Evolutionary conservation across 768 basidiomycete genomes (phyloP), one percentile per base, ranked within the genome.

Genomic region (Terana coerulea): DNA sequence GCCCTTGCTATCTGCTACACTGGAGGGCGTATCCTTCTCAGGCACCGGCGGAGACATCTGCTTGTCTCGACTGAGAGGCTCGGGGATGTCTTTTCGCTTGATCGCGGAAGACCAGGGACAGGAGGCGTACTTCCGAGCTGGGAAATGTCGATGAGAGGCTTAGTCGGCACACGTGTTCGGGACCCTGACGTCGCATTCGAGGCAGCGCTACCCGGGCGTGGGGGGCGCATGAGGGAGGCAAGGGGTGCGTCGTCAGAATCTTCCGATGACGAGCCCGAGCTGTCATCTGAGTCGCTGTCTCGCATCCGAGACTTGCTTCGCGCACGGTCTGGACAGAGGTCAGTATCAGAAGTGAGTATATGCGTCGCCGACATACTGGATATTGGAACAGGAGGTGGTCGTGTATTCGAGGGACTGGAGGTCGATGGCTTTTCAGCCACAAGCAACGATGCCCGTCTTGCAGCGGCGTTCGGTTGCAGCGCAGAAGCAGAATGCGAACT

Each of bases 231-330:
- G 30, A 88, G 71, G 1, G 70, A 73, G 0, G 84, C 82, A 30
- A 91, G 73, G 11, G 88, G 88, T 1, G 81, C 77, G 57, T 83
- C 73, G 52, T 86, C 70, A n/a, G 74, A 73, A 47, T 79, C 81
- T 22, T 51, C 53, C 26, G 75, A 78, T 29, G 72, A 72, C n/a
- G 51, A 50, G 51, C 74, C 63, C 7, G 66, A 65, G 10, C 65
- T 63, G 17, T 67, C 63, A 19, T 54, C 48, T 5, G 53, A 49
- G 34, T 43, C 40, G 37, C 53, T 54, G 33, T 46, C 28, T 28
- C 48, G 34, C 10, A 42, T 34, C 17, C 33, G 26, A 8, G 48
- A 28, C 22, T 54, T 54, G 47, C 28, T 41, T 29, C 47, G 47
- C 9, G 53, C 30, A 24, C 40, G 40, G 7, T 46, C 53, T 54